phyloP scores from a whole-genome alignment of 73 alveolate genomes.

The Uronychia setigera region DNA sequence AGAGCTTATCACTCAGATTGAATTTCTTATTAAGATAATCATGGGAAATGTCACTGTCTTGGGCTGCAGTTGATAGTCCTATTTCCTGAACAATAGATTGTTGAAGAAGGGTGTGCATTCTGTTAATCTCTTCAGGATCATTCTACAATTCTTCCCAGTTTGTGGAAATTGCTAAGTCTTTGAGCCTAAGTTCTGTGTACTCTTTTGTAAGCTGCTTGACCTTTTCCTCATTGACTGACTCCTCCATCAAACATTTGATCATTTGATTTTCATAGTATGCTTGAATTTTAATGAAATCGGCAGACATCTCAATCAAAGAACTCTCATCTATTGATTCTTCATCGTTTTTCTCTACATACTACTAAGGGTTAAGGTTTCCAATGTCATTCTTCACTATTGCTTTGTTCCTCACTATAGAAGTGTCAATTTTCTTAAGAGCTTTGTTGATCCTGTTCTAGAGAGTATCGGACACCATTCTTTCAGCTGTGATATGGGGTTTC shows the following conservation, averaged over 20 bases:
- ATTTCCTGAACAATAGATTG: not conserved
- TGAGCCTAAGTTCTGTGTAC: slow-evolving; percentile 29
- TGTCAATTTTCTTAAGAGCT: not conserved
- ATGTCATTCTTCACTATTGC: not conserved
- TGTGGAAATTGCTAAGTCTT: not conserved
- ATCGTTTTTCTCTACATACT: no score
- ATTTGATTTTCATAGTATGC: slow-evolving; percentile 9
- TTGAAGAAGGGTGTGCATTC: not conserved
- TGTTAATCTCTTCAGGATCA: not conserved
- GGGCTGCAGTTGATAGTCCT: not conserved
- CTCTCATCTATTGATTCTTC: no score
- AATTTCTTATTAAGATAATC: not conserved
- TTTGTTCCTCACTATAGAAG: not conserved
- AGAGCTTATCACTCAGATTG: no score
- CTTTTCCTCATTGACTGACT: not conserved
- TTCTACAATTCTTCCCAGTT: not conserved
- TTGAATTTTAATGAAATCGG: not conserved
- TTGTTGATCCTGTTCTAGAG: not conserved
- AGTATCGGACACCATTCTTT: not conserved
- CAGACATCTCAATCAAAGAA: not conserved
- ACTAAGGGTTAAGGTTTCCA: not conserved
- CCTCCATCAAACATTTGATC: not conserved
- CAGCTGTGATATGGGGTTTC: not conserved
- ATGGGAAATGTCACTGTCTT: not conserved
- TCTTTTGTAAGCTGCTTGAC: not conserved